Evolutionary conservation across 1,284 basidiomycete species (phyloP).

Genomic region (Entoloma clypeatum): DNA sequence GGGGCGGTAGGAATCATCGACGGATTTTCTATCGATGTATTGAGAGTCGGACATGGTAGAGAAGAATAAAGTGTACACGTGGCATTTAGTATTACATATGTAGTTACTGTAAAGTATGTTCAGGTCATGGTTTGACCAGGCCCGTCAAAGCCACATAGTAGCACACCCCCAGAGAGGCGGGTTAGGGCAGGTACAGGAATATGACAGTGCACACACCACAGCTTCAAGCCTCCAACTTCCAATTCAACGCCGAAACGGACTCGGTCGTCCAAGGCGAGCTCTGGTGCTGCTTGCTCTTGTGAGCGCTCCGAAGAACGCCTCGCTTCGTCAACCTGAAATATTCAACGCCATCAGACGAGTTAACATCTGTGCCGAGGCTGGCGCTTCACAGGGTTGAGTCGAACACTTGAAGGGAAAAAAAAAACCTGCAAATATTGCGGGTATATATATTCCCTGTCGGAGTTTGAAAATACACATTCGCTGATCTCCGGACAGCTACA

Average conservation of each 20-base stretch:
- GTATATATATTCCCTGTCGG: slow-evolving; percentile 14
- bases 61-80: no score
- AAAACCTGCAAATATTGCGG: slow-evolving; percentile 13
- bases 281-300: slow-evolving; percentile 54
- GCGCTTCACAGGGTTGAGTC: slow-evolving; percentile 11
- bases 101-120: no score
- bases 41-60: slow-evolving; percentile 25
- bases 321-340: slow-evolving; percentile 72
- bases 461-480: slow-evolving; percentile 12
- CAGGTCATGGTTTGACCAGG: slow-evolving; percentile 74
- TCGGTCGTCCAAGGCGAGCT: slow-evolving; percentile 34
- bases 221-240: slow-evolving; percentile 35
- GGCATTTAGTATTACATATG: no score
- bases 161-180: slow-evolving; percentile 37
- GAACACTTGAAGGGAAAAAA: slow-evolving; percentile 9
- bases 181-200: slow-evolving; percentile 77
- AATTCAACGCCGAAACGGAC: slow-evolving; percentile 55
- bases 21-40: slow-evolving; percentile 37
- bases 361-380: slow-evolving; percentile 29
- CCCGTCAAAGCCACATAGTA: slow-evolving; percentile 78
- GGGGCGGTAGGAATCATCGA: slow-evolving; percentile 38
- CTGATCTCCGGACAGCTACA: no score
- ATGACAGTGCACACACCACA: slow-evolving; percentile 53
- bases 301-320: slow-evolving; percentile 60
- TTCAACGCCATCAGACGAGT: slow-evolving; percentile 40